Base-by-base conservation (phyloP, 2,329 filamentous ascomycete genomes). In the Zymoseptoria crescenta region DNA sequence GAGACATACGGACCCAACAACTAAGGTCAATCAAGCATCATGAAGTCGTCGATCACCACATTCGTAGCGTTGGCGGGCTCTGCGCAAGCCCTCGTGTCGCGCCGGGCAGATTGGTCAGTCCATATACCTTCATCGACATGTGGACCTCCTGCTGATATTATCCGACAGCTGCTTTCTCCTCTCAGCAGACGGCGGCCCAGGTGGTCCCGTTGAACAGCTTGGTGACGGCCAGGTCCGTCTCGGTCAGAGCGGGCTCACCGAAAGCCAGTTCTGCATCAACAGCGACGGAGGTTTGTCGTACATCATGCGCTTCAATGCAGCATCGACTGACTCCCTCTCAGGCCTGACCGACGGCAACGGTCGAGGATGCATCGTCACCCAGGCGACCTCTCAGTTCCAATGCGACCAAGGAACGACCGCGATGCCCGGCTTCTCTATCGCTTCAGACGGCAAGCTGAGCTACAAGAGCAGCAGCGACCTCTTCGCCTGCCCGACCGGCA, bases 351-450 rank as follows among this genome's bases (percentile, higher is more conserved):
- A 87, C 68, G 70, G 74, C 53, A 76, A 76, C 53, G 80, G 80
- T 51, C 77, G 82, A 59, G 84, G 85, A 19, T 88, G 86, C 68
- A 84, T 86, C 72, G 74, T 87, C 67, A 87, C 85, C 62, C 76
- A 79, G 49, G 78, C 81, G 0, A 84, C 83, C 1, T 78, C 77
- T 27, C 81, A 85, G 53, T 81, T 84, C 60, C 84, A 87, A 68
- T 87, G 86, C 65, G 85, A 88, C 64, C 63, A 67, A 20, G 80
- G 81, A 52, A 80, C 80, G 10, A 63, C 67, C 13, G 79, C 81
- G 8, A 78, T 76, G 24, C 68, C 76, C 30, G 84, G 84, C 29
- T 88, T 87, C 72, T 74, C 75, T 7, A 76, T 87, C 59, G 76
- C 72, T 52, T 79, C 79, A 27, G 73, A 81, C 60, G 84, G 84